Evolutionary conservation across 257 asterid species (phyloP).

Genomic region (Solanum clarkiae): DNA sequence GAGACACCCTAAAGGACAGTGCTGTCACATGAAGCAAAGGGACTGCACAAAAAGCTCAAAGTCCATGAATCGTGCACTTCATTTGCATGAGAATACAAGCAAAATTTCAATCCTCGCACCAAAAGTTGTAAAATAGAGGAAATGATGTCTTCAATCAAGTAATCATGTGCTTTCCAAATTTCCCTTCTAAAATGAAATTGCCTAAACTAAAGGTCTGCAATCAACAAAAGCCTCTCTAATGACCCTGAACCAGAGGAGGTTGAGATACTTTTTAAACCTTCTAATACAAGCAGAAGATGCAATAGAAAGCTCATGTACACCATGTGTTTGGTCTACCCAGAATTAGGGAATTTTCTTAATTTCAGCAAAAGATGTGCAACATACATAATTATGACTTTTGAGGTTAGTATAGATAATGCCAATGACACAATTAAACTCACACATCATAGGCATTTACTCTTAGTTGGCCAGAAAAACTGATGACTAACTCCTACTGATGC

Average conservation of each 20-base stretch:
- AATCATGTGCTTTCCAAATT: neutral
- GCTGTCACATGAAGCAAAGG: no score
- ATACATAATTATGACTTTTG: neutral
- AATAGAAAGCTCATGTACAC: neutral
- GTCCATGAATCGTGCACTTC: neutral
- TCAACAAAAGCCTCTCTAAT: neutral
- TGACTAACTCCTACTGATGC: neutral
- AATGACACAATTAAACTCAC: neutral
- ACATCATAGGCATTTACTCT: neutral
- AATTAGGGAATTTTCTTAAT: neutral
- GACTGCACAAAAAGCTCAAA: neutral
- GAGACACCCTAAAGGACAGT: neutral
- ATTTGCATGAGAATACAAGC: neutral
- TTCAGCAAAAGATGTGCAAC: neutral
- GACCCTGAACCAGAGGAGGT: neutral
- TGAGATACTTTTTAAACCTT: neutral
- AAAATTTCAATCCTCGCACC: neutral
- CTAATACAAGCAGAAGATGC: neutral
- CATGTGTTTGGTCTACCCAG: neutral
- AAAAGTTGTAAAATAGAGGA: neutral
- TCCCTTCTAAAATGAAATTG: neutral
- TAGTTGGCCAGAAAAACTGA: neutral
- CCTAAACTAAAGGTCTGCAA: neutral
- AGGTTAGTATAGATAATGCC: neutral
- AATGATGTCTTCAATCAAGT: neutral